Conservation (phyloP, 768 basidiomycete species). For the Leccinellum luteum region DNA sequence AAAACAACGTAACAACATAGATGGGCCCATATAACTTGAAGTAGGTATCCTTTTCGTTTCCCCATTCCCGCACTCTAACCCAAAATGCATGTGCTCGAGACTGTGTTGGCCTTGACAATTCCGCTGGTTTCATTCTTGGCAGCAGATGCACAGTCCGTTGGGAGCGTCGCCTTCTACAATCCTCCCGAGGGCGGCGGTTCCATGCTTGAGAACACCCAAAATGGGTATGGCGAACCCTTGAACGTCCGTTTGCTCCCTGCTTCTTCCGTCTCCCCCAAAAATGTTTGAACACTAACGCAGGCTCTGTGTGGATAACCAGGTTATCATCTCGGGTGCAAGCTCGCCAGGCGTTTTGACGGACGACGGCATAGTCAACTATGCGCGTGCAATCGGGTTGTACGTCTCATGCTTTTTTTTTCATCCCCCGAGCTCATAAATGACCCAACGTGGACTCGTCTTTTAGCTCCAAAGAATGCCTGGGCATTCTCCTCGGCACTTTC, state of each 20-base stretch:
- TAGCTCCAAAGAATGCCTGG: conserved; percentile 41
- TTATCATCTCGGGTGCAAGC: conserved; percentile 66
- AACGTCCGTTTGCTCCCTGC: conserved; percentile 32
- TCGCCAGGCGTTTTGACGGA: conserved; percentile 56
- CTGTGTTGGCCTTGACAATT: neutral
- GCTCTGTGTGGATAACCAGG: conserved; percentile 31
- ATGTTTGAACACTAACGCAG: neutral
- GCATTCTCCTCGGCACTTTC: conserved; percentile 35
- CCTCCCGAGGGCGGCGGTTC: conserved; percentile 41
- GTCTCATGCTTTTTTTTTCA: conserved; percentile 12
- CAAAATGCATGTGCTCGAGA: conserved; percentile 7
- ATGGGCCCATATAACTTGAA: too few relatives aligned
- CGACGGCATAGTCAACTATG: conserved; percentile 56
- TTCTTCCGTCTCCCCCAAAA: neutral
- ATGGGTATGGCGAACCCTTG: conserved; percentile 43
- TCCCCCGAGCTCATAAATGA: neutral
- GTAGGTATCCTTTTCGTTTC: neutral
- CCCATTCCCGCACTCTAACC: neutral
- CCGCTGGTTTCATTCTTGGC: conserved; percentile 5
- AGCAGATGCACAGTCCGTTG: neutral
- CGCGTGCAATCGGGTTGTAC: conserved; percentile 62
- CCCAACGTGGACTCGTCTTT: too few relatives aligned
- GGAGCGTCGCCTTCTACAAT: conserved; percentile 31
- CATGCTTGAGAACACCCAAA: conserved; percentile 38
- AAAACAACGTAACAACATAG: too few relatives aligned